Evolutionary conservation across 1,139 yeast genomes (phyloP).

Genomic region (Ogataea hybrid): DNA sequence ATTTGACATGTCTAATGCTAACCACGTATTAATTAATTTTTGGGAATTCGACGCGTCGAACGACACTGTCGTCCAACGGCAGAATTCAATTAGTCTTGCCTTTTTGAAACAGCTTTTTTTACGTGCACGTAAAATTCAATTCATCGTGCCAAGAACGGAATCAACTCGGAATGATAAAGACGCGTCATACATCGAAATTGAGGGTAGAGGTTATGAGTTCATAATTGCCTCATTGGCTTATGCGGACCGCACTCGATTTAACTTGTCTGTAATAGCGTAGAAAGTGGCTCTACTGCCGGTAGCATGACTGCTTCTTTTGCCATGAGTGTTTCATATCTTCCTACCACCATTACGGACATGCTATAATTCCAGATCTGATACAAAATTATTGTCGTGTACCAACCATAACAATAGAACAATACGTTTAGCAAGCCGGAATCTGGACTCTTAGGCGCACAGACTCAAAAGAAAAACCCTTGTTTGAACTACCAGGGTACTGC

Average conservation of each 20-base stretch:
- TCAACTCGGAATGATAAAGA: not conserved
- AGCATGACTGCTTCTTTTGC: not conserved
- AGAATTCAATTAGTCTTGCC: not conserved
- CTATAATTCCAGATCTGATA: not conserved
- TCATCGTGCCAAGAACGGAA: not conserved
- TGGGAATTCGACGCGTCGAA: conserved; percentile 5
- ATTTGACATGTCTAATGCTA: conserved; percentile 13
- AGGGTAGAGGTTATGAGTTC: no score
- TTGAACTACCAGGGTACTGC: no score
- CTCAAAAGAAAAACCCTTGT: no score
- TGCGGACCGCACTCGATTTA: no score
- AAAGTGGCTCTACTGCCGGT: no score
- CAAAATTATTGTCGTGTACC: not conserved
- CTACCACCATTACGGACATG: not conserved
- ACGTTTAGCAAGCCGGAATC: not conserved
- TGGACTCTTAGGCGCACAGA: not conserved
- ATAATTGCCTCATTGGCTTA: no score
- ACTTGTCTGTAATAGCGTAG: no score
- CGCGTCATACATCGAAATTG: not conserved
- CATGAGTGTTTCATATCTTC: not conserved
- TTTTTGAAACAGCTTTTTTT: no score
- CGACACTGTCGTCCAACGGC: no score
- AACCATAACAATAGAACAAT: not conserved
- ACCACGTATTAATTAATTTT: not conserved
- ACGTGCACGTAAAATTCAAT: not conserved